These are phyloP conservation scores for Yamadazyma siamensis DNA, from an alignment of 1,139 yeast species.

Conservation along the genomic window DNA sequence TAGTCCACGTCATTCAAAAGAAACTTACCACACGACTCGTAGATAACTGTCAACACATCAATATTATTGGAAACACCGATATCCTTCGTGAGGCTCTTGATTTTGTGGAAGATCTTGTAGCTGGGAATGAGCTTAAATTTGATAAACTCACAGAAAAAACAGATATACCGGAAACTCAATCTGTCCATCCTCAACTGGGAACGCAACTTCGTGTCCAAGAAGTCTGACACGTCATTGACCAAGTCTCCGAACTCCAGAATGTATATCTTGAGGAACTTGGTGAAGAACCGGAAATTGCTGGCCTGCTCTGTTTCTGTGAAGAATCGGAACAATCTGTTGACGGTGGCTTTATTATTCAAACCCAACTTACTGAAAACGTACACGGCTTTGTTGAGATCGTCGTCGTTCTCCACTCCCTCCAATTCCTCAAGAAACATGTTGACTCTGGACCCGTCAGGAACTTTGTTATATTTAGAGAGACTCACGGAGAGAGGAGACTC, in stretches of 20 bases:
- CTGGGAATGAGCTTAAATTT: slow-evolving; percentile 76
- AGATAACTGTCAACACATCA: slow-evolving; percentile 61
- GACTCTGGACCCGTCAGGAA: slow-evolving; percentile 52
- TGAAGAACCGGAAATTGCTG: slow-evolving; percentile 47
- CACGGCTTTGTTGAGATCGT: slow-evolving; percentile 56
- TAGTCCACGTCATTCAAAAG: slow-evolving; percentile 63
- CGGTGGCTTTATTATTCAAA: slow-evolving; percentile 73
- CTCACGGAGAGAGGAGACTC: no score
- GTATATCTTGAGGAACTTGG: slow-evolving; percentile 67
- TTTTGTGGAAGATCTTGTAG: slow-evolving; percentile 68
- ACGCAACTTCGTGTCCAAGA: slow-evolving; percentile 59
- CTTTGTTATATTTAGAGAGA: no score
- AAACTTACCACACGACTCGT: slow-evolving; percentile 73
- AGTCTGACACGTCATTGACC: slow-evolving; percentile 51
- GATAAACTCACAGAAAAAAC: slow-evolving; percentile 69
- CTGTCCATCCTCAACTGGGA: slow-evolving; percentile 52
- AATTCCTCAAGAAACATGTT: slow-evolving; percentile 42
- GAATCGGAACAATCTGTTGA: slow-evolving; percentile 55
- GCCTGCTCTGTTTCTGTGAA: slow-evolving; percentile 49
- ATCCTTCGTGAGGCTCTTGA: slow-evolving; percentile 52
- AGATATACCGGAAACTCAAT: slow-evolving; percentile 54
- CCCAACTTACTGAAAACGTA: slow-evolving; percentile 48
- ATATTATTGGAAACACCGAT: slow-evolving; percentile 51
- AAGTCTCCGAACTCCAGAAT: slow-evolving; percentile 47
- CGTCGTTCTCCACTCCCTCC: slow-evolving; percentile 42